Conservation (phyloP, 208 protist species). For the Leptomonas seymouri region DNA sequence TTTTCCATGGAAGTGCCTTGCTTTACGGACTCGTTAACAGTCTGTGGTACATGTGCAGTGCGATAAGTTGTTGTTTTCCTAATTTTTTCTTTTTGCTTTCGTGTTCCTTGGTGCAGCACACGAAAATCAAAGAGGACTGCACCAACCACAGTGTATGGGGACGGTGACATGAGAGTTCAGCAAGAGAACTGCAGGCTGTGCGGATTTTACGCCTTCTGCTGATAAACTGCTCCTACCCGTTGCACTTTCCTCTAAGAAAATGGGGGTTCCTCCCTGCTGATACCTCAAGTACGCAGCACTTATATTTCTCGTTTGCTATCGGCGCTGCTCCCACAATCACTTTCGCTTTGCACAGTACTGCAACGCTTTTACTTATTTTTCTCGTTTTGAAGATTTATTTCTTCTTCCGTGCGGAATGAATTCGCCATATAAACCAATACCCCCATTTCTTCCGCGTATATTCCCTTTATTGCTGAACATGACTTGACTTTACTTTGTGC, state of each 20-base stretch:
- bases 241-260: too few species aligned
- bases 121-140: neutral
- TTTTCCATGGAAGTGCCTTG: too few species aligned
- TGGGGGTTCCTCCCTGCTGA: too few species aligned
- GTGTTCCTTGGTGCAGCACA: neutral
- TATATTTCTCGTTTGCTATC: neutral
- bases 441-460: neutral
- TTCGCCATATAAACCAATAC: neutral
- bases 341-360: neutral
- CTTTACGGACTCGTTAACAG: too few species aligned
- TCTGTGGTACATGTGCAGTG: neutral
- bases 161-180: too few species aligned
- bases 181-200: too few species aligned
- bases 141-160: too few species aligned
- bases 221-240: too few species aligned
- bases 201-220: too few species aligned
- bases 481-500: too few species aligned
- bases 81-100: conserved; percentile 2
- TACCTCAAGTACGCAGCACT: too few species aligned
- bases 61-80: neutral
- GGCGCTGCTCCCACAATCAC: neutral
- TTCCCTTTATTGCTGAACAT: neutral
- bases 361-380: neutral
- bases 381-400: neutral
- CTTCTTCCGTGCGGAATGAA: neutral